Evolutionary conservation across 2,329 filamentous ascomycete genomes (phyloP).

Genomic region (Thermothelomyces thermophilus): DNA sequence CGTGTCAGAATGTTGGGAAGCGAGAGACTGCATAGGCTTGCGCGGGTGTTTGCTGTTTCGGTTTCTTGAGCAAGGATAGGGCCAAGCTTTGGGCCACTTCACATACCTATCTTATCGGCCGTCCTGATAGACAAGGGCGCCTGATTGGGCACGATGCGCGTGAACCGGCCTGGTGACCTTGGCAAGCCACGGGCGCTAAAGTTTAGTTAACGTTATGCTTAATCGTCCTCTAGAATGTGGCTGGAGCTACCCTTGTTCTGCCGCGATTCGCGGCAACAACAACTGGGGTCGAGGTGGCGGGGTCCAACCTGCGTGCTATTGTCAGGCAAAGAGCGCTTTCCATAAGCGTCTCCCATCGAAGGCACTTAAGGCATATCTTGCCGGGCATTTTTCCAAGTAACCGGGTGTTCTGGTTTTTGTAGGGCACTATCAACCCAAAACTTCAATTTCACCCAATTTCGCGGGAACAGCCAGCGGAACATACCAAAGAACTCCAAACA

Average conservation of each 20-base stretch:
- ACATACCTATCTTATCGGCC: slow-evolving; percentile 17
- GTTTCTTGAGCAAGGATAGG: background rate
- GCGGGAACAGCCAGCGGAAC: no score
- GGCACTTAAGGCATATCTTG: no score
- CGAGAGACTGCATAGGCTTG: background rate
- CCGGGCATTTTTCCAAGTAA: no score
- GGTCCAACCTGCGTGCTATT: slow-evolving; percentile 1
- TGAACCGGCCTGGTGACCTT: background rate
- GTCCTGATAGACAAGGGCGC: slow-evolving; percentile 10
- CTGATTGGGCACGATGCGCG: slow-evolving; percentile 6
- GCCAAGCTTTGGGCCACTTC: background rate
- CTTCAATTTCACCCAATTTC: no score
- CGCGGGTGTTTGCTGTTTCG: background rate
- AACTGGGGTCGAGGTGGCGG: slow-evolving; percentile 10
- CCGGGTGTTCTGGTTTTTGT: background rate
- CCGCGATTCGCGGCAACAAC: background rate
- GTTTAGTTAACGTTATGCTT: no score
- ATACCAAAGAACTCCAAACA: no score
- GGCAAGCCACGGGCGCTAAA: no score
- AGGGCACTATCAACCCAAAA: no score
- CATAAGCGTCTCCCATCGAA: no score
- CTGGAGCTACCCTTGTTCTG: slow-evolving; percentile 4
- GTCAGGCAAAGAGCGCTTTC: background rate
- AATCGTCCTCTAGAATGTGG: slow-evolving; percentile 3
- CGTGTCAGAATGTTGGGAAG: background rate